A percentile compares a stretch with the other conserved stretches of the same genome.
These are phyloP conservation scores for Gaeumannomyces sp. DNA, from an alignment of 2,329 filamentous ascomycete genomes.

Conservation along the genomic window DNA sequence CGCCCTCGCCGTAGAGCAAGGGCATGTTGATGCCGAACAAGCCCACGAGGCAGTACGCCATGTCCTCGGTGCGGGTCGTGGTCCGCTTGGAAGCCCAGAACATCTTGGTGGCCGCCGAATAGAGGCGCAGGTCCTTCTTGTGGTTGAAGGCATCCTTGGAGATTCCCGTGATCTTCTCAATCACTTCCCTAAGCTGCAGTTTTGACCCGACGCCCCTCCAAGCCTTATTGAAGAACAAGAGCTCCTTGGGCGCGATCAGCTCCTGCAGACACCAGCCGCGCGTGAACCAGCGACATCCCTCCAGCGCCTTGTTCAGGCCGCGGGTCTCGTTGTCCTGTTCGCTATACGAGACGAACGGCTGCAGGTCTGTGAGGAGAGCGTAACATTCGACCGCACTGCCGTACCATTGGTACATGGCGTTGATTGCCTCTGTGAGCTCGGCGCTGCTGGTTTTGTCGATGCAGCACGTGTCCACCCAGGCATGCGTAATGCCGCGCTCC, in stretches of 20 bases:
- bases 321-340: neutral
- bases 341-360: neutral
- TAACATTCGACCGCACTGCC: conserved; percentile 5
- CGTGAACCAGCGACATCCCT: conserved; percentile 5
- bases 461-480: conserved; percentile 11
- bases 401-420: conserved; percentile 12
- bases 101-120: conserved; percentile 14
- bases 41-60: conserved; percentile 17
- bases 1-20: conserved; percentile 18
- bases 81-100: conserved; percentile 15
- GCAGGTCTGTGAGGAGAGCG: conserved; percentile 3
- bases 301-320: neutral
- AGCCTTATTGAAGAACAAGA: neutral
- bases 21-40: conserved; percentile 17
- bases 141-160: conserved; percentile 8
- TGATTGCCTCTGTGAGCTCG: conserved; percentile 10
- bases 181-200: neutral
- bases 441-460: conserved; percentile 11
- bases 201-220: neutral
- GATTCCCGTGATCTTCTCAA: conserved; percentile 14
- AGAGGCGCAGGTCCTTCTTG: neutral
- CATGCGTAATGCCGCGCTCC: neutral
- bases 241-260: conserved; percentile 1
- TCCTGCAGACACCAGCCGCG: conserved; percentile 5
- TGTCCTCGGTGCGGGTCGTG: conserved; percentile 16